Conservation (phyloP, 495 filamentous ascomycete species). For the Penicillium cinerascens region DNA sequence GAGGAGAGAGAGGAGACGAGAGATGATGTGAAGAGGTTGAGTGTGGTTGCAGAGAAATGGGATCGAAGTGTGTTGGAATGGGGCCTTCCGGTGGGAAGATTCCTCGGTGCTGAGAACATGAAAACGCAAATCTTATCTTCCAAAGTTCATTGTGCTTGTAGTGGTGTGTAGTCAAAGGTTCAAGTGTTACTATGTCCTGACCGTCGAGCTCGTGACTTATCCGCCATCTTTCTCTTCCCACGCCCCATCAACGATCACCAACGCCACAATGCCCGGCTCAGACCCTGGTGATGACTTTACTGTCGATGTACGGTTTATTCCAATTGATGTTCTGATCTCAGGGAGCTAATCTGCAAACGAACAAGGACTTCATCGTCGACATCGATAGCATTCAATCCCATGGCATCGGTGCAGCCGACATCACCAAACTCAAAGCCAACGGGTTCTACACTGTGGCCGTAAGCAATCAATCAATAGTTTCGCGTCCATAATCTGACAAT, state of each 20-base stretch:
- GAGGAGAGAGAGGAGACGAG: constrained; percentile 18
- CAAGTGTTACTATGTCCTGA: neutral
- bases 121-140: constrained; percentile 23
- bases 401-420: constrained; percentile 70
- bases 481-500: constrained; percentile 1
- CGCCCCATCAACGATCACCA: neutral
- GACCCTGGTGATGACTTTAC: constrained; percentile 52
- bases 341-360: neutral
- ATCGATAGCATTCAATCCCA: constrained; percentile 73
- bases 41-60: constrained; percentile 19
- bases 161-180: neutral
- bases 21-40: constrained; percentile 15
- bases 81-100: constrained; percentile 20
- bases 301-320: constrained; percentile 43
- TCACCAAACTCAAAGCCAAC: constrained; percentile 67
- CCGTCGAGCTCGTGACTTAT: constrained; percentile 7
- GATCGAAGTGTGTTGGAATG: constrained; percentile 21
- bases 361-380: constrained; percentile 63
- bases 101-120: constrained; percentile 29
- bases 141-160: neutral
- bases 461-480: constrained; percentile 1
- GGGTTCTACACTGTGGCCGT: constrained; percentile 72
- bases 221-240: neutral
- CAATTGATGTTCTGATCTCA: neutral
- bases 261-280: constrained; percentile 45